Evolutionary conservation across 306 rosid species (phyloP).

Genomic region (Arachis hypogaea): DNA sequence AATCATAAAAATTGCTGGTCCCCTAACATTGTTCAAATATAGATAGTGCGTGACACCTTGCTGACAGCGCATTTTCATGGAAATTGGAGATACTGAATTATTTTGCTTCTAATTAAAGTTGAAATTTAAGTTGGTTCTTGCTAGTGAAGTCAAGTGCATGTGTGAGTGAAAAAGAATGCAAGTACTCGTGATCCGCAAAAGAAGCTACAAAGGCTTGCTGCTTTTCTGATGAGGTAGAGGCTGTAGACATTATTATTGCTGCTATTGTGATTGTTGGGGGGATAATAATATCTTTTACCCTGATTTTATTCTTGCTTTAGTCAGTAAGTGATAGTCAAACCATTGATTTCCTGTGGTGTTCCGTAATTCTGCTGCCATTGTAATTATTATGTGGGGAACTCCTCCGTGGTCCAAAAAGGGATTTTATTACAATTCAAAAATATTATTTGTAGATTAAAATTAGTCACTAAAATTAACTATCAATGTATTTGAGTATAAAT

Average conservation of each 20-base stretch:
- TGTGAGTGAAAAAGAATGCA: neutral
- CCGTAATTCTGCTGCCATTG: constrained; percentile 2
- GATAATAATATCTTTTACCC: neutral
- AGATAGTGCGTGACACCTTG: constrained; percentile 1
- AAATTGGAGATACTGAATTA: constrained; percentile 7
- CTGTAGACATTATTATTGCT: neutral
- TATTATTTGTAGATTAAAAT: too few relatives aligned
- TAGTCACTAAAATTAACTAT: too few relatives aligned
- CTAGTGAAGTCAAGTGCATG: neutral
- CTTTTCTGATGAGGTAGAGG: neutral
- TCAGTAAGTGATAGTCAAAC: constrained; percentile 20
- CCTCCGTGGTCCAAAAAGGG: neutral
- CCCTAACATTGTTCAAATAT: too few relatives aligned
- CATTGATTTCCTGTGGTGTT: constrained; percentile 17
- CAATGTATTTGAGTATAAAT: too few relatives aligned
- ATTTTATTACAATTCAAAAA: too few relatives aligned
- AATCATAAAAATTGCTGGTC: too few relatives aligned
- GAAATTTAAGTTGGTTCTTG: neutral
- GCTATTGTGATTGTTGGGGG: neutral
- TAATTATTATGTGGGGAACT: constrained; percentile 1
- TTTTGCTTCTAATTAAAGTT: constrained; percentile 27
- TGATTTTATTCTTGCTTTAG: neutral
- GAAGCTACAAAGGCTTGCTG: constrained; percentile 28
- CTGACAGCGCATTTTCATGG: constrained; percentile 16
- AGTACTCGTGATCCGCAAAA: neutral